Conservation (phyloP, 805 yeast species). For the Pichia californica region DNA sequence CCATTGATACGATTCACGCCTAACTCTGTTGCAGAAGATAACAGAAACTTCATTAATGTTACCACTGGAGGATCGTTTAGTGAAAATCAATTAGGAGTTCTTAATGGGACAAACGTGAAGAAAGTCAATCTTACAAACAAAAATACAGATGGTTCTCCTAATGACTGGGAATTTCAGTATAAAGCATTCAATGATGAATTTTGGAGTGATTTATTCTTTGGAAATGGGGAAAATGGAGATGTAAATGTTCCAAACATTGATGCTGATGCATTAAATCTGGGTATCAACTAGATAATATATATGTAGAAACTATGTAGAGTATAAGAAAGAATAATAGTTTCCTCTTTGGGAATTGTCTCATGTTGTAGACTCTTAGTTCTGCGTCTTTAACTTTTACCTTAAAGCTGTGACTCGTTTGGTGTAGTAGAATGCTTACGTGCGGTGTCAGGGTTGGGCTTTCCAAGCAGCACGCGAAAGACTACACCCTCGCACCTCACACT, state of each 20-base stretch:
- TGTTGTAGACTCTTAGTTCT: too few species aligned
- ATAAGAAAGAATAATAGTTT: too few species aligned
- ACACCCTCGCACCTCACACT: constrained; percentile 2
- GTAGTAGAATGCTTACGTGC: background rate
- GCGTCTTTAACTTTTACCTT: too few species aligned
- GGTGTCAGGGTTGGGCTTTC: background rate
- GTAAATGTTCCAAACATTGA: background rate
- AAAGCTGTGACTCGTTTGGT: constrained; percentile 2
- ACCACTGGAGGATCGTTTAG: too few species aligned
- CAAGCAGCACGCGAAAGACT: background rate
- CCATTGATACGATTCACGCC: background rate
- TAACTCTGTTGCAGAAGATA: background rate
- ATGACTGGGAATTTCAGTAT: constrained; percentile 40
- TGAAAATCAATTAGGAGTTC: background rate
- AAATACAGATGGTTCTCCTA: background rate
- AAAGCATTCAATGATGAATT: constrained; percentile 62
- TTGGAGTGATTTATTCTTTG: constrained; percentile 52
- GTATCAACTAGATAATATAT: too few species aligned
- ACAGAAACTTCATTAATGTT: background rate
- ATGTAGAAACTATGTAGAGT: too few species aligned
- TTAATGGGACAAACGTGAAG: too few species aligned
- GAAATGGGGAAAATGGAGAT: constrained; percentile 7
- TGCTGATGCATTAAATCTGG: background rate
- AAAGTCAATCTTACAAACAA: too few species aligned
- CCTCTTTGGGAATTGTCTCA: background rate